phyloP scores from a whole-genome alignment of 169 alveolate genomes.

The Babesia sp. region DNA sequence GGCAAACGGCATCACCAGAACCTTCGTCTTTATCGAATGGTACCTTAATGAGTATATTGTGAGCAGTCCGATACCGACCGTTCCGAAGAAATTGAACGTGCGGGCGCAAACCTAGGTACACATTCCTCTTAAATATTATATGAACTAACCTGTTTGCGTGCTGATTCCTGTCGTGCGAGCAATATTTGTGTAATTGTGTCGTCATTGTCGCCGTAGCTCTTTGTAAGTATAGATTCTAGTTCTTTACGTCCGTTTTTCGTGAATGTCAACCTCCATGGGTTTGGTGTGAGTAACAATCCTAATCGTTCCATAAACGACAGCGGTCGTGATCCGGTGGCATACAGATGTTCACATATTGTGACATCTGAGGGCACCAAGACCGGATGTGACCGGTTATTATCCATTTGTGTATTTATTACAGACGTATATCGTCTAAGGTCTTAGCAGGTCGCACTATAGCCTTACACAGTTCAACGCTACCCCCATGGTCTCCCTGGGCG shows the following conservation, averaged over 20 bases:
- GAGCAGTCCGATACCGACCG: conserved; percentile 29
- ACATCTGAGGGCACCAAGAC: conserved; percentile 67
- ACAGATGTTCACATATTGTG: conserved; percentile 57
- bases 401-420: conserved; percentile 19
- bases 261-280: conserved; percentile 49
- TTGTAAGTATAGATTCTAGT: conserved; percentile 37
- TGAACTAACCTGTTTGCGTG: conserved; percentile 38
- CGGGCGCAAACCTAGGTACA: conserved; percentile 38
- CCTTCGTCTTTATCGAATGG: conserved; percentile 66
- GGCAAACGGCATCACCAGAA: conserved; percentile 55
- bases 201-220: conserved; percentile 52
- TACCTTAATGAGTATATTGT: conserved; percentile 42
- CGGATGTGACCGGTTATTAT: conserved; percentile 20
- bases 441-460: neutral
- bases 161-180: conserved; percentile 50
- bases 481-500: conserved; percentile 18
- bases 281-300: conserved; percentile 59
- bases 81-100: conserved; percentile 28
- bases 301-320: conserved; percentile 50
- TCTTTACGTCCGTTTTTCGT: conserved; percentile 55
- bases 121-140: neutral
- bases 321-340: conserved; percentile 60
- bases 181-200: conserved; percentile 48
- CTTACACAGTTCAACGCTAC: neutral
- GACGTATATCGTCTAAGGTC: neutral